phyloP scores from a whole-genome alignment of 163 green algal genomes.

The Scenedesmus sp. region DNA sequence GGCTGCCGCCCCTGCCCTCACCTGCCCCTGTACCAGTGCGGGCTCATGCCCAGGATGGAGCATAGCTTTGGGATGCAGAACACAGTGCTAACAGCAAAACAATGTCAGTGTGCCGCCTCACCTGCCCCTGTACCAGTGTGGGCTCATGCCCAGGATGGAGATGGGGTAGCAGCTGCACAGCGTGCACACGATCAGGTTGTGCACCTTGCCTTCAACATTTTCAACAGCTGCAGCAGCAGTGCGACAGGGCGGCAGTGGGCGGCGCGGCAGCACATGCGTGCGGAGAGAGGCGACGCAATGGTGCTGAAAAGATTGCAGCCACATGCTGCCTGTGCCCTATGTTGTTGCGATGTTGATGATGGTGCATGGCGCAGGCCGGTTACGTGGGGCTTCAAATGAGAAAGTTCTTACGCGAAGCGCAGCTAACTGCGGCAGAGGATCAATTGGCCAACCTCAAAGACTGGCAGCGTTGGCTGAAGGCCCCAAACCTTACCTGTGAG shows the following conservation, averaged over 20 bases:
- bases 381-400: no score
- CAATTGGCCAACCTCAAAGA: no score
- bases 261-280: not conserved
- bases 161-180: conserved; percentile 76
- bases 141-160: conserved; percentile 65
- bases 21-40: conserved; percentile 53
- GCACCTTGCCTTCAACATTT: conserved; percentile 60
- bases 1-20: conserved; percentile 52
- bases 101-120: not conserved
- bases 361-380: no score
- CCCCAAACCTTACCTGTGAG: conserved; percentile 45
- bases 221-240: conserved; percentile 56
- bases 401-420: no score
- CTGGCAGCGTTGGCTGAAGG: not conserved
- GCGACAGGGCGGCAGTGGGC: not conserved
- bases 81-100: no score
- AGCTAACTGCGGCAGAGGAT: no score
- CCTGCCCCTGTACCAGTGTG: conserved; percentile 53
- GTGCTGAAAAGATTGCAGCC: no score
- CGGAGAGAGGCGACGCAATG: not conserved
- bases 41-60: conserved; percentile 59
- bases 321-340: no score
- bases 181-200: conserved; percentile 77
- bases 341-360: no score
- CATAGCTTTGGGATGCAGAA: no score